Evolutionary conservation across 495 filamentous ascomycete genomes (phyloP).

Genomic region (Cairneyella variabilis): DNA sequence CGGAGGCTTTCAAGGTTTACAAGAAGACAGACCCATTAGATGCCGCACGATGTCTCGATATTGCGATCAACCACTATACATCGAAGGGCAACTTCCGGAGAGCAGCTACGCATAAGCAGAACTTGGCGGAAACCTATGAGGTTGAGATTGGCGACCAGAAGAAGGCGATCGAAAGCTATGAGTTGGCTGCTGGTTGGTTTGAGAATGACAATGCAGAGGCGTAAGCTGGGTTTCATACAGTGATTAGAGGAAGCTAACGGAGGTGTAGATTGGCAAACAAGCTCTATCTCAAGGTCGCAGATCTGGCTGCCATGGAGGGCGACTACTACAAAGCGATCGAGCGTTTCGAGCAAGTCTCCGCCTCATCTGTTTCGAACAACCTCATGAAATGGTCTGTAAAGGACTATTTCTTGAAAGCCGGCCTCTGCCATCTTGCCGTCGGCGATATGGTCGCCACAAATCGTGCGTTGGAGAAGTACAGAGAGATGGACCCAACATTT

Average conservation of each 20-base stretch:
- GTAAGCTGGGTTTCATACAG: conserved; percentile 42
- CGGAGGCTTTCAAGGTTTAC: conserved; percentile 79
- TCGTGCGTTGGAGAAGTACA: conserved; percentile 75
- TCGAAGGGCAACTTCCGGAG: conserved; percentile 81
- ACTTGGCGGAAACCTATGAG: conserved; percentile 79
- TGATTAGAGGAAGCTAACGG: neutral
- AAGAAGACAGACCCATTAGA: conserved; percentile 74
- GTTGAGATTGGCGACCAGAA: conserved; percentile 71
- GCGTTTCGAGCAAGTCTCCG: conserved; percentile 76
- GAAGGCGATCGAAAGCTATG: conserved; percentile 72
- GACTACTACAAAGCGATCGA: conserved; percentile 81
- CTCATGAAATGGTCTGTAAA: conserved; percentile 90
- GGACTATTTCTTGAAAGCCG: conserved; percentile 88
- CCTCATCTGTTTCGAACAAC: conserved; percentile 67
- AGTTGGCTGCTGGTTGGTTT: conserved; percentile 81
- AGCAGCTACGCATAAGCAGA: conserved; percentile 83
- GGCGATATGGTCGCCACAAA: conserved; percentile 71
- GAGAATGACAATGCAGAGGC: conserved; percentile 82
- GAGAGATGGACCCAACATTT: conserved; percentile 77
- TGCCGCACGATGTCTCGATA: conserved; percentile 68
- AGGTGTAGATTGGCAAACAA: conserved; percentile 74
- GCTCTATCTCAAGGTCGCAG: conserved; percentile 81
- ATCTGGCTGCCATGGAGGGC: conserved; percentile 72
- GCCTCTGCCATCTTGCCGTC: conserved; percentile 74
- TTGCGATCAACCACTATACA: conserved; percentile 76